Evolutionary conservation across 805 yeast genomes (phyloP), one percentile per base, ranked within the genome.

Genomic region (Diddensiella santjacobensis): DNA sequence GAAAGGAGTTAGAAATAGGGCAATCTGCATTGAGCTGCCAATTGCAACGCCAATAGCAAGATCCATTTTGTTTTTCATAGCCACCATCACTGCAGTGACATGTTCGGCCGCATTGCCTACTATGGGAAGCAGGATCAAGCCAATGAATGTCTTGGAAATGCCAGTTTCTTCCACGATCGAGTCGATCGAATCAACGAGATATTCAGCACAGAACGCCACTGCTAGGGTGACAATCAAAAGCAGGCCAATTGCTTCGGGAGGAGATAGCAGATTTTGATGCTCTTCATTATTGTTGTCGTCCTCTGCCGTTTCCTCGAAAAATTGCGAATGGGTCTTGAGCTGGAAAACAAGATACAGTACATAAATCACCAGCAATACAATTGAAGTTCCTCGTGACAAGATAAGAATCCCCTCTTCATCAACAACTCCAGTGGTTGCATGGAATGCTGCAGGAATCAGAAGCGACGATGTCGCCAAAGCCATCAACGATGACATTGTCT

Each of bases 51-150:
- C 96, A 57, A 93, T 78, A 11, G 99, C 97, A 51, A 93, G 77
- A 66, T 93, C 98, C 96, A 93, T 93, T 70, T 93, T 93, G 68
- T 93, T 87, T 70, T 89, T 89, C 77, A 82, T 80, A 19, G 99
- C 98, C 42, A 93, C 98, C 53, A 88, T 78, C 31, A 93, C 84
- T 2, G 98, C 96, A 17, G 99, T 93, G 45, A 88, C 98, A 67
- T 93, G 99, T 68, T 93, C 99, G 10, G 98, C 98, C 2, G 99
- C 99, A 61, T 93, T 93, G 48, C 98, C 99, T 22, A 93, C 98
- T 54, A 93, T 91, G 36, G 99, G 99, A 53, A 93, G 84, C 40
- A 93, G 80, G 58, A 93, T 84, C 57, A 93, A 74, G 65, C 98
- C 98, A 60, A 93, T 88, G 60, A 93, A 93, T 0, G 98, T 89